Evolutionary conservation across 352 stramenopile genomes (phyloP).

Genomic region (Phytophthora ramorum): DNA sequence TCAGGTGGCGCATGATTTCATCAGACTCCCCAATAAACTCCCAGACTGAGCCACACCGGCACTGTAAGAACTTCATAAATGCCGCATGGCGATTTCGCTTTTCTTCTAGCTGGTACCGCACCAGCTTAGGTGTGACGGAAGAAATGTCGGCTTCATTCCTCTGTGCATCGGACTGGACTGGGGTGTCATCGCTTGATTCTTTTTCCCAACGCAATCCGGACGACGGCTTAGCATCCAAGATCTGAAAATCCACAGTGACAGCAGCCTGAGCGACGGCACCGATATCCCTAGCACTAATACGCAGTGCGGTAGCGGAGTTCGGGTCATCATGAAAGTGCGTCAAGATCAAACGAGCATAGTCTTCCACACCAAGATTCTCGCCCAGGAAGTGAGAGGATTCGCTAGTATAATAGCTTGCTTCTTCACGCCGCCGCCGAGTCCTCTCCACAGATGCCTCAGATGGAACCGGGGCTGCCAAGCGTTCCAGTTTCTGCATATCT

Average conservation of each 20-base stretch:
- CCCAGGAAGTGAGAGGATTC: slow-evolving; percentile 51
- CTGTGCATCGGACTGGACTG: slow-evolving; percentile 14
- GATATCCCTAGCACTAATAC: slow-evolving; percentile 53
- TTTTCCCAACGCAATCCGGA: slow-evolving; percentile 85
- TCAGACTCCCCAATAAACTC: slow-evolving; percentile 58
- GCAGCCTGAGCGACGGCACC: slow-evolving; percentile 62
- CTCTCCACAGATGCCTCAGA: slow-evolving; percentile 42
- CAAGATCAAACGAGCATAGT: slow-evolving; percentile 63
- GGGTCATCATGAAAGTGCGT: slow-evolving; percentile 68
- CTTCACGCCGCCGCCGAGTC: slow-evolving; percentile 50
- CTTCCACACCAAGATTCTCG: slow-evolving; percentile 53
- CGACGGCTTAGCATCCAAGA: slow-evolving; percentile 82
- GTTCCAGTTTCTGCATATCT: slow-evolving; percentile 70
- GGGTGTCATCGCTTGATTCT: slow-evolving; percentile 30
- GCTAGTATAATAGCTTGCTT: slow-evolving; percentile 43
- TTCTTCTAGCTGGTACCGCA: slow-evolving; percentile 87
- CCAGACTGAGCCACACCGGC: slow-evolving; percentile 68
- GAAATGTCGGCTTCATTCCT: slow-evolving; percentile 29
- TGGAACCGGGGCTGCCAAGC: slow-evolving; percentile 20
- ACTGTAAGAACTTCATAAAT: slow-evolving; percentile 76
- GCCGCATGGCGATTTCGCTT: slow-evolving; percentile 65
- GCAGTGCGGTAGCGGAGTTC: slow-evolving; percentile 47
- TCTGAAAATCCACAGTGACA: slow-evolving; percentile 67
- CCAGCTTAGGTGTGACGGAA: slow-evolving; percentile 80
- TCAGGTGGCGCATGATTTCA: slow-evolving; percentile 59